Conservation (phyloP, 768 basidiomycete genomes). For the Cubamyces sp. region DNA sequence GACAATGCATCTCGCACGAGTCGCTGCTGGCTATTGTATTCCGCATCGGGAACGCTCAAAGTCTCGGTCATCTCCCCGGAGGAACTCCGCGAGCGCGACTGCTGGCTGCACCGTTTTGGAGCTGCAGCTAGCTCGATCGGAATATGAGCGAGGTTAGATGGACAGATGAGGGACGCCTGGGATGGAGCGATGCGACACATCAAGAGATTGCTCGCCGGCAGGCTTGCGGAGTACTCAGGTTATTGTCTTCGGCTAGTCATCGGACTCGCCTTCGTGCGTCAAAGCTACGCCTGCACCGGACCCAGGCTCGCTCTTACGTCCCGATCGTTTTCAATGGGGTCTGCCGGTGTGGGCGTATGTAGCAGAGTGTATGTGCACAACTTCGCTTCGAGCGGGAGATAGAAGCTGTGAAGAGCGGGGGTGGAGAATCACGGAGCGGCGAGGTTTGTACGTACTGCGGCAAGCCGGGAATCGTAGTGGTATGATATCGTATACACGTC, state of each 20-base stretch:
- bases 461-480: too few relatives aligned
- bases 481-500: too few relatives aligned
- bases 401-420: too few relatives aligned
- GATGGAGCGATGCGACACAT: background rate
- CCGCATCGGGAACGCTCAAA: slow-evolving; percentile 23
- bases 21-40: slow-evolving; percentile 27
- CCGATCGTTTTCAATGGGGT: background rate
- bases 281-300: background rate
- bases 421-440: too few relatives aligned
- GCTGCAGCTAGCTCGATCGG: background rate
- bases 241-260: slow-evolving; percentile 26
- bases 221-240: slow-evolving; percentile 9
- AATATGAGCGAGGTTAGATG: background rate
- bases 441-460: too few relatives aligned
- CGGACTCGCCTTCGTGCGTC: slow-evolving; percentile 1
- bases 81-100: slow-evolving; percentile 10
- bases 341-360: too few relatives aligned
- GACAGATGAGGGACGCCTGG: background rate
- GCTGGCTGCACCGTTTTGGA: background rate
- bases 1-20: slow-evolving; percentile 18
- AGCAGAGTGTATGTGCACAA: background rate
- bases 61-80: slow-evolving; percentile 1
- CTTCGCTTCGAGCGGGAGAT: background rate
- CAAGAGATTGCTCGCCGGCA: background rate
- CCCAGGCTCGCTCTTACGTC: slow-evolving; percentile 8